phyloP scores from a whole-genome alignment of 306 rosid species.

The Castanea sativa region DNA sequence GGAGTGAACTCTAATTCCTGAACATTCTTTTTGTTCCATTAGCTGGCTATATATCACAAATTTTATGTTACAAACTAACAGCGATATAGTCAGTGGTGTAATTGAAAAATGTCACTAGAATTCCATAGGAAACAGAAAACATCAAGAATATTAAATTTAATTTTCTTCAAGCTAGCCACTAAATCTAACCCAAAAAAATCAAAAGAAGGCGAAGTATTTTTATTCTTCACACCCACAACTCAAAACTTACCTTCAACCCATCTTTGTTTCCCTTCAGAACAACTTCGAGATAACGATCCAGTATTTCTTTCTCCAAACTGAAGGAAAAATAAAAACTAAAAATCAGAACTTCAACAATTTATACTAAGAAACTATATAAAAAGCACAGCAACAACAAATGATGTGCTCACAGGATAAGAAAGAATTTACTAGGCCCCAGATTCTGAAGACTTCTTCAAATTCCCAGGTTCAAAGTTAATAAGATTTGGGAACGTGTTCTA shows the following conservation, averaged over 20 bases:
- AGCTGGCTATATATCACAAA: not conserved
- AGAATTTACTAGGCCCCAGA: not conserved
- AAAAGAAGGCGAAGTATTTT: not conserved
- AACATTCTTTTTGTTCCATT: not conserved
- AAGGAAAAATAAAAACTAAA: constrained; percentile 11
- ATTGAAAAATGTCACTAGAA: not conserved
- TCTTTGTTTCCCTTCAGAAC: constrained; percentile 94
- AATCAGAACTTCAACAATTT: constrained; percentile 15
- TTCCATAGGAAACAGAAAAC: not conserved
- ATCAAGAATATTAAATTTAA: not conserved
- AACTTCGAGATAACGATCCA: constrained; percentile 88
- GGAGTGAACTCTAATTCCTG: not conserved
- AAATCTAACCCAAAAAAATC: not conserved
- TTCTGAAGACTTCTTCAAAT: not conserved
- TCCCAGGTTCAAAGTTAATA: not conserved
- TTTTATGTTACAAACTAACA: not conserved
- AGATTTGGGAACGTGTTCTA: not conserved
- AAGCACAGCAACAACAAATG: not conserved
- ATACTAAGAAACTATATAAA: not conserved
- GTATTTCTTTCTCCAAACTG: constrained; percentile 96
- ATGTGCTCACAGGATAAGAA: no score
- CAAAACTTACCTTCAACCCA: constrained; percentile 75
- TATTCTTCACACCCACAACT: not conserved
- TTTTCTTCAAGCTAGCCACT: not conserved
- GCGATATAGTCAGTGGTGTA: not conserved